Evolutionary conservation across 2,329 filamentous ascomycete species (phyloP).

Genomic region (Monilinia aucupariae): DNA sequence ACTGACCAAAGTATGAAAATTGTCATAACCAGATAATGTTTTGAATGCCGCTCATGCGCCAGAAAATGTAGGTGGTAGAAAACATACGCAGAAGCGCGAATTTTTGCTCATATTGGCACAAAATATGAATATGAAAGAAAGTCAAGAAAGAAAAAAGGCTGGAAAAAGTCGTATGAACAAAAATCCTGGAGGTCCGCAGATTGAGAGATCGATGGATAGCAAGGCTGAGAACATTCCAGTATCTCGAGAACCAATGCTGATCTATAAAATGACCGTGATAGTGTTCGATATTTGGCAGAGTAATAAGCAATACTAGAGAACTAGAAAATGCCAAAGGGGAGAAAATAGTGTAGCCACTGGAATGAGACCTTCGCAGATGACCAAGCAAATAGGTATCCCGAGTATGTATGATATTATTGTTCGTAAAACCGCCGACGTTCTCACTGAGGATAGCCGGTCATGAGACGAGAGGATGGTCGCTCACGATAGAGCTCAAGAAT

Average conservation of each 20-base stretch:
- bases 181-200: constrained; percentile 1
- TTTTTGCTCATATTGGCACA: constrained; percentile 5
- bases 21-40: constrained; percentile 6
- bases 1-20: constrained; percentile 4
- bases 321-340: constrained; percentile 23
- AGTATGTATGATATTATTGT: constrained; percentile 3
- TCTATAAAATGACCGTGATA: constrained; percentile 15
- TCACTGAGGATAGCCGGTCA: constrained; percentile 6
- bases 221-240: constrained; percentile 33
- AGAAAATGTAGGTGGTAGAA: constrained; percentile 7
- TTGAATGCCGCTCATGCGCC: constrained; percentile 4
- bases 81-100: constrained; percentile 5
- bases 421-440: neutral
- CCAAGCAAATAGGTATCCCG: neutral
- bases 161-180: constrained; percentile 1
- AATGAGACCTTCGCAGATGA: neutral
- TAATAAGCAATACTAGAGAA: constrained; percentile 23
- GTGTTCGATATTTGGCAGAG: constrained; percentile 21
- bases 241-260: constrained; percentile 24
- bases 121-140: constrained; percentile 10
- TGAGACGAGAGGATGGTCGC: constrained; percentile 10
- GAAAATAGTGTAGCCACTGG: constrained; percentile 18
- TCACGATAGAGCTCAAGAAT: constrained; percentile 30
- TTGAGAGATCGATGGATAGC: neutral
- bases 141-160: neutral